These are phyloP conservation scores for Podospora pseudopauciseta DNA, from an alignment of 495 filamentous ascomycete species.

Conservation along the genomic window DNA sequence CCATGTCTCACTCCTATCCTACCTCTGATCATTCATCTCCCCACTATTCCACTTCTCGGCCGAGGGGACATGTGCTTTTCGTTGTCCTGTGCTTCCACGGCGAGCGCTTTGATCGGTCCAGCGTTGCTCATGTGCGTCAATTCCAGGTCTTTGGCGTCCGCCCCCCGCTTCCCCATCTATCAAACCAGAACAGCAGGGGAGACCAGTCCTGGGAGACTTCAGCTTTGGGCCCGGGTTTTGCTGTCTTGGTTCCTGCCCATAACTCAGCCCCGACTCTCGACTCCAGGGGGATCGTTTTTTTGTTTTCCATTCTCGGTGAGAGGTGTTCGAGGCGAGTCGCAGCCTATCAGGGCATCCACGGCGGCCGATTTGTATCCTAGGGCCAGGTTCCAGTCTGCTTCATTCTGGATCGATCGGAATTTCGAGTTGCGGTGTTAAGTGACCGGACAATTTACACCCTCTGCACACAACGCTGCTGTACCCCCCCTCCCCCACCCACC, in stretches of 20 bases:
- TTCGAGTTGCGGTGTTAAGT: not conserved
- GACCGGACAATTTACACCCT: slow-evolving; percentile 13
- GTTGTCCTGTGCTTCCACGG: not conserved
- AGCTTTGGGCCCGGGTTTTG: not conserved
- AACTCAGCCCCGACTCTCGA: not conserved
- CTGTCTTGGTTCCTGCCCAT: not conserved
- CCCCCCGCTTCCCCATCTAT: not conserved
- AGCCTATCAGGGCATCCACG: not conserved
- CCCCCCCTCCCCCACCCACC: not conserved
- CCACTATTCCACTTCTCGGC: not conserved
- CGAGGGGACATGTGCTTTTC: not conserved
- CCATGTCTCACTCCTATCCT: not conserved
- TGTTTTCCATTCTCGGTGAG: not conserved
- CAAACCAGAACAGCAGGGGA: not conserved
- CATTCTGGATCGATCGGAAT: not conserved
- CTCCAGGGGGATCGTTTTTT: not conserved
- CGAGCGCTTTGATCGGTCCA: not conserved
- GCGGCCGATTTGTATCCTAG: slow-evolving; percentile 20
- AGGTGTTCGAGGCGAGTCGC: not conserved
- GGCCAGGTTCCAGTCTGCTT: slow-evolving; percentile 18
- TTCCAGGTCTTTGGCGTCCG: not conserved
- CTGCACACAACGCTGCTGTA: not conserved
- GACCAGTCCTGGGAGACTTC: not conserved
- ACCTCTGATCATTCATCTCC: not conserved
- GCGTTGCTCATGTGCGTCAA: not conserved